Percentiles rank a stretch among this genome's conserved stretches.
These are phyloP conservation scores for Trypanosomatidae sp. DNA, from an alignment of 208 protist genomes.

Conservation along the genomic window DNA sequence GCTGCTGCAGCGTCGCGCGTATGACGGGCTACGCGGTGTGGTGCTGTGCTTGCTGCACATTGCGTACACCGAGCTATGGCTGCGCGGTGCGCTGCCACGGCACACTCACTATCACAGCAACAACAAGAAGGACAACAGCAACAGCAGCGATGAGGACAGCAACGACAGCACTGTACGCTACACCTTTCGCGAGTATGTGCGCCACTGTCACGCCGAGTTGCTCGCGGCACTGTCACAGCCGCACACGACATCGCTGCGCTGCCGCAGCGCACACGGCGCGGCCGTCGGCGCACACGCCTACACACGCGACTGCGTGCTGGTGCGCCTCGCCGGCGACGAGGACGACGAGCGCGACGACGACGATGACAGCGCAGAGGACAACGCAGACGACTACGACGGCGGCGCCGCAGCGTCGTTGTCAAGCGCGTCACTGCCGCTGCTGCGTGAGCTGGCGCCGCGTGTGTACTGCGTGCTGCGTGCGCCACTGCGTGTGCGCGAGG, in stretches of 20 bases:
- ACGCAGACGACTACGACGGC: too few species aligned
- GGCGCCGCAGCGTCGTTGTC: too few species aligned
- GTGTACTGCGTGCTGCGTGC: too few species aligned
- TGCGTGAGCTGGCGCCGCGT: too few species aligned
- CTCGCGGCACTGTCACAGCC: slow-evolving; percentile 43
- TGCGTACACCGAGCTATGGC: slow-evolving; percentile 59
- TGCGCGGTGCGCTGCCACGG: slow-evolving; percentile 14
- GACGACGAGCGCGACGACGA: too few species aligned
- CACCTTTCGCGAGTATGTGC: slow-evolving; percentile 42
- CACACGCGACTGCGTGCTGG: too few species aligned
- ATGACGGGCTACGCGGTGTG: slow-evolving; percentile 54
- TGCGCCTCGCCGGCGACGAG: too few species aligned
- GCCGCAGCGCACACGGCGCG: too few species aligned
- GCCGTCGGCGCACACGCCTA: too few species aligned
- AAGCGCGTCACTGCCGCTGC: too few species aligned
- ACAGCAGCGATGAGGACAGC: neutral
- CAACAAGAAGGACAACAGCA: neutral
- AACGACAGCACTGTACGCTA: neutral
- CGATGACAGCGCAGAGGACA: too few species aligned
- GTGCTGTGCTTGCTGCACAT: slow-evolving; percentile 57
- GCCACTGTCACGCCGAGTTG: slow-evolving; percentile 16
- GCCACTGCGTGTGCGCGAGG: too few species aligned
- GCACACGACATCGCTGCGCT: slow-evolving; percentile 39
- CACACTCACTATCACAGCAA: neutral
- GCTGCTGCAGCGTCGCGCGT: slow-evolving; percentile 55